Conservation (phyloP, 2,329 filamentous ascomycete species). For the Aspergillus arachidicola region DNA sequence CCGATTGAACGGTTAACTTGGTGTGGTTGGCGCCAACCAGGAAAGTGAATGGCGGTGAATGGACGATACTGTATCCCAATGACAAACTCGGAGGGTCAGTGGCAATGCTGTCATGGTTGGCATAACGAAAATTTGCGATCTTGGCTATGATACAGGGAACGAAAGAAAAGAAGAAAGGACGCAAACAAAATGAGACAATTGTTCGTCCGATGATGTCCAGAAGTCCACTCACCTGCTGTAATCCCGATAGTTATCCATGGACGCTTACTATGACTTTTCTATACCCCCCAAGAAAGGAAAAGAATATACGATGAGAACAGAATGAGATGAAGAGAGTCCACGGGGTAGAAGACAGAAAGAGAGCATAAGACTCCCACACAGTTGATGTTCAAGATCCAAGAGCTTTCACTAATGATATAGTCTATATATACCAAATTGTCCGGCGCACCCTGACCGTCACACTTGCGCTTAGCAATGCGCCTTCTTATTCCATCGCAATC, state of each 20-base stretch:
- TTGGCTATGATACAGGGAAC: not conserved
- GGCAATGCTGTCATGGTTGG: constrained; percentile 18
- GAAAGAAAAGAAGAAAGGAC: not conserved
- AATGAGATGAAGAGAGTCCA: not conserved
- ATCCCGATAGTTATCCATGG: constrained; percentile 34
- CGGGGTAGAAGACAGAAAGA: not conserved
- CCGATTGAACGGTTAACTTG: constrained; percentile 51
- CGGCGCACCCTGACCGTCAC: not conserved
- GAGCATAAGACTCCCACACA: not conserved
- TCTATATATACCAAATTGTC: not conserved
- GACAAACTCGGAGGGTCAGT: constrained; percentile 24
- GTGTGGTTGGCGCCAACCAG: constrained; percentile 50
- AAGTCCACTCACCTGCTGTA: constrained; percentile 34
- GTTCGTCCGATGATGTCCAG: not conserved
- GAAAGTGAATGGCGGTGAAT: constrained; percentile 50
- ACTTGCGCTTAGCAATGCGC: constrained; percentile 2
- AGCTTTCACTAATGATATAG: not conserved
- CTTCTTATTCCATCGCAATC: not conserved
- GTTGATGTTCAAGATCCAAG: not conserved
- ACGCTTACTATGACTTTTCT: not conserved
- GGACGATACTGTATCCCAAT: constrained; percentile 41
- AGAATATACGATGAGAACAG: not conserved
- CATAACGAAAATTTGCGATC: constrained; percentile 4
- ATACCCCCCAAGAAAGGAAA: too few species aligned
- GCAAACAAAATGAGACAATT: not conserved